A percentile compares a stretch with the other conserved stretches of the same genome.
phyloP scores from a whole-genome alignment of 371 early-diverging fungal genomes.

The Mucor indicus region DNA sequence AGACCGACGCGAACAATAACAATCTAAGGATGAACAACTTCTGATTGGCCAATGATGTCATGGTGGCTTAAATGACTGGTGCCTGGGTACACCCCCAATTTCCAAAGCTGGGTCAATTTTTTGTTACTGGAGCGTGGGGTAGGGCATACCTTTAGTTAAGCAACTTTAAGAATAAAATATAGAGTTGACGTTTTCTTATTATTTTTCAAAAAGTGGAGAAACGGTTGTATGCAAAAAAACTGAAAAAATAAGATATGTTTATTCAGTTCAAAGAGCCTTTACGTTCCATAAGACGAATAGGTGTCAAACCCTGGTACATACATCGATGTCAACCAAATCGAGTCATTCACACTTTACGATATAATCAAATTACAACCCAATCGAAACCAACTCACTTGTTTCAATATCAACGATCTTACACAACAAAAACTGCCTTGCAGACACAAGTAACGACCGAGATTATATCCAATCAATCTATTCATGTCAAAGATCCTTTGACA shows the following conservation, averaged over 20 bases:
- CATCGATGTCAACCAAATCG: too few relatives aligned
- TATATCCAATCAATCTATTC: not conserved
- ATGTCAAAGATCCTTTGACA: not conserved
- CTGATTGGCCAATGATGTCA: too few relatives aligned
- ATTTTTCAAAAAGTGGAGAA: constrained; percentile 2
- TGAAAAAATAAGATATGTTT: constrained; percentile 25
- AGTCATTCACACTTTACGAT: too few relatives aligned
- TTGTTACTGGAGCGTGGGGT: too few relatives aligned
- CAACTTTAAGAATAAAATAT: too few relatives aligned
- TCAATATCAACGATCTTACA: not conserved
- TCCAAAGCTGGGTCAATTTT: not conserved
- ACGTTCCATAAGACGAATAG: constrained; percentile 26
- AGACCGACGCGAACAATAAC: too few relatives aligned
- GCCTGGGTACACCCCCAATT: not conserved
- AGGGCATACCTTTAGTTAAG: too few relatives aligned
- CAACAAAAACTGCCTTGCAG: not conserved
- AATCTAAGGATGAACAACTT: too few relatives aligned
- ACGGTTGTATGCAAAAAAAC: too few relatives aligned
- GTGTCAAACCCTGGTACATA: constrained; percentile 3
- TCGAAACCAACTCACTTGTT: too few relatives aligned
- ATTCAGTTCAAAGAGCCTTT: constrained; percentile 41
- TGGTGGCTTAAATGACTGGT: constrained; percentile 2
- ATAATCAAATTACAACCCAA: too few relatives aligned
- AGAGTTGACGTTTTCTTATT: not conserved
- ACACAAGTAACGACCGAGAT: not conserved